Evolutionary conservation across 2,329 filamentous ascomycete genomes (phyloP), one percentile per base, ranked within the genome.

Genomic region (Mycogone perniciosa): DNA sequence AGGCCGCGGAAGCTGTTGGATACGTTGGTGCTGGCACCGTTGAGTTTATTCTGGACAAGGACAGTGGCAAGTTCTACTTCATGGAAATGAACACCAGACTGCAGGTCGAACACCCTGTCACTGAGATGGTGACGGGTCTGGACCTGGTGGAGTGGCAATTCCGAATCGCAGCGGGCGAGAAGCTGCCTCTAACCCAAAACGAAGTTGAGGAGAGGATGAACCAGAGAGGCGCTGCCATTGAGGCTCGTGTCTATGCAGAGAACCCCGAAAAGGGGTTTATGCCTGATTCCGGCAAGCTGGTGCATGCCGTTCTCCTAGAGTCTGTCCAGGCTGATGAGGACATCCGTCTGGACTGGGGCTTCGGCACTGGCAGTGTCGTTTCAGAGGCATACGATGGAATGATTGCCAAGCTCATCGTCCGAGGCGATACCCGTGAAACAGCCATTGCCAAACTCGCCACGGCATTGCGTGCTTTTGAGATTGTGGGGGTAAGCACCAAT

Each of bases 341-440:
- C 56, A 80, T 97, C 31, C 84, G 93, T 38, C 90, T 99, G 57
- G 93, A 99, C 63, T 90, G 91, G 42, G 93, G 93, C 1, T 97
- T 97, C 66, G 81, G 91, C 30, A 79, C 90, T 59, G 93, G 93
- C 29, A 92, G 96, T 65, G 89, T 89, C 56, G 88, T 99, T 3
- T 95, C 91, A 0, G 89, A 92, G 52, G 88, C 93, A 49, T 99
- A 99, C 68, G 93, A 99, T 60, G 93, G 93, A 30, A 99, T 99
- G 93, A 96, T 99, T 59, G 89, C 93, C 41, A 99, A 99, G 71
- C 80, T 99, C 47, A 99, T 99, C 60, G 89, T 97, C 5, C 82
- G 88, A 52, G 93, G 88, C 1, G 79, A 82, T 11, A 86, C 86
- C 51, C 80, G 93, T 53, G 80, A 86, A 64, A 85, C 87, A 29